Conservation (phyloP, 768 basidiomycete genomes). For the Suillus paluster region DNA sequence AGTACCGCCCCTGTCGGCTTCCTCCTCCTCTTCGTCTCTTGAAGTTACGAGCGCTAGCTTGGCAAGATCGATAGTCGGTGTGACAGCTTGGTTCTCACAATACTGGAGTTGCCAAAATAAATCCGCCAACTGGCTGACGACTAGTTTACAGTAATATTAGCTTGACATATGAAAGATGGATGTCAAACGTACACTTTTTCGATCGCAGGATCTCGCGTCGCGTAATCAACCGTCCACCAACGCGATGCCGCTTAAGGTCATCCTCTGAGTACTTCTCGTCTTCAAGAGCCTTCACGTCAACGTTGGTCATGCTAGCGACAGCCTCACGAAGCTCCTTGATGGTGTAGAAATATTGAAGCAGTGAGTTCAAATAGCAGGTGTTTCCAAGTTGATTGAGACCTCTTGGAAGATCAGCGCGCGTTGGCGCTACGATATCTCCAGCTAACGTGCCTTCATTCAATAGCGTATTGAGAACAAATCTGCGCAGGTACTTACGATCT, state of each 20-base stretch:
- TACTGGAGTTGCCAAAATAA: conserved; percentile 81
- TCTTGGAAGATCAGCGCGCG: conserved; percentile 72
- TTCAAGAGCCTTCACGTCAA: conserved; percentile 57
- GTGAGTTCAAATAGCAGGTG: conserved; percentile 85
- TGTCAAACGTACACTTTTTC: conserved; percentile 68
- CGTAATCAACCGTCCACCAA: conserved; percentile 85
- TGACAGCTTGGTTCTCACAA: conserved; percentile 67
- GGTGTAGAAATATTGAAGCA: conserved; percentile 94
- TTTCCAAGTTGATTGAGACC: conserved; percentile 90
- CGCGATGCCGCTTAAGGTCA: conserved; percentile 80
- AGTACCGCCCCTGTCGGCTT: conserved; percentile 70
- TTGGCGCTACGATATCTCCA: conserved; percentile 60
- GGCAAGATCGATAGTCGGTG: conserved; percentile 84
- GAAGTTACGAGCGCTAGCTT: conserved; percentile 91
- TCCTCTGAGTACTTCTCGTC: conserved; percentile 81
- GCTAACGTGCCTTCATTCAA: conserved; percentile 44
- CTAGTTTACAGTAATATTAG: conserved; percentile 43
- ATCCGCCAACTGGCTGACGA: conserved; percentile 77
- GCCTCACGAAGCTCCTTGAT: conserved; percentile 86
- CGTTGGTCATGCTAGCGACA: conserved; percentile 61
- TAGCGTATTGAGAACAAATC: background rate
- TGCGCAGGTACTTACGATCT: conserved; percentile 66
- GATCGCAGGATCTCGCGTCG: conserved; percentile 82
- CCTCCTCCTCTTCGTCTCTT: conserved; percentile 88
- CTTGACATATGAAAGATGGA: conserved; percentile 5